A percentile compares a stretch with the other conserved stretches of the same genome.
These are phyloP conservation scores for Sarocladium brachiariae DNA, from an alignment of 2,329 filamentous ascomycete genomes.

Conservation along the genomic window DNA sequence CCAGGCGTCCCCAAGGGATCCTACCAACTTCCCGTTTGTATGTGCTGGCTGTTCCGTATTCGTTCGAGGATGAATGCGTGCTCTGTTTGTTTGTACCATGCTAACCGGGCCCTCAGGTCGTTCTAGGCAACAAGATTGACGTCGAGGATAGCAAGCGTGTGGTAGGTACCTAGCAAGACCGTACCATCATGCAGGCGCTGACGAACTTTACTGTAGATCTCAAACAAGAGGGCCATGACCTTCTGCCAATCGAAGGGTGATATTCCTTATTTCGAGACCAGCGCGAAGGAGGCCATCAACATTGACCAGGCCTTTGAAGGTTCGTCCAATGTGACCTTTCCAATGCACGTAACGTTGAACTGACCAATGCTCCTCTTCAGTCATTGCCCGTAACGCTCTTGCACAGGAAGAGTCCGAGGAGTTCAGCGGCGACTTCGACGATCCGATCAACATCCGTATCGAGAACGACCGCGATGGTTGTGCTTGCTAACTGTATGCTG, in stretches of 20 bases:
- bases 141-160: slow-evolving; percentile 96
- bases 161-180: slow-evolving; percentile 39
- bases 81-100: not conserved
- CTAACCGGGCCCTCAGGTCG: slow-evolving; percentile 51
- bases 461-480: slow-evolving; percentile 91
- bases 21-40: slow-evolving; percentile 96
- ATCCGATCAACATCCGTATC: slow-evolving; percentile 96
- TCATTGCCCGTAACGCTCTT: slow-evolving; percentile 91
- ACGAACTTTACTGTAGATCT: slow-evolving; percentile 54
- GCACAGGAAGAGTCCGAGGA: slow-evolving; percentile 97
- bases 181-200: not conserved
- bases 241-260: slow-evolving; percentile 97
- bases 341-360: slow-evolving; percentile 9
- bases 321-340: slow-evolving; percentile 24
- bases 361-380: slow-evolving; percentile 35
- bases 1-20: slow-evolving; percentile 91
- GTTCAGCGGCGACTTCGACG: slow-evolving; percentile 94
- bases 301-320: slow-evolving; percentile 77
- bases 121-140: slow-evolving; percentile 98
- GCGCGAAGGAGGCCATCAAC: slow-evolving; percentile 97
- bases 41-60: slow-evolving; percentile 34
- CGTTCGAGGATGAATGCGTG: too few species aligned
- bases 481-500: slow-evolving; percentile 63
- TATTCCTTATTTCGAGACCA: slow-evolving; percentile 98
- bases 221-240: slow-evolving; percentile 89